Conservation (phyloP, 768 basidiomycete species). For the Basidioascus undulatus region DNA sequence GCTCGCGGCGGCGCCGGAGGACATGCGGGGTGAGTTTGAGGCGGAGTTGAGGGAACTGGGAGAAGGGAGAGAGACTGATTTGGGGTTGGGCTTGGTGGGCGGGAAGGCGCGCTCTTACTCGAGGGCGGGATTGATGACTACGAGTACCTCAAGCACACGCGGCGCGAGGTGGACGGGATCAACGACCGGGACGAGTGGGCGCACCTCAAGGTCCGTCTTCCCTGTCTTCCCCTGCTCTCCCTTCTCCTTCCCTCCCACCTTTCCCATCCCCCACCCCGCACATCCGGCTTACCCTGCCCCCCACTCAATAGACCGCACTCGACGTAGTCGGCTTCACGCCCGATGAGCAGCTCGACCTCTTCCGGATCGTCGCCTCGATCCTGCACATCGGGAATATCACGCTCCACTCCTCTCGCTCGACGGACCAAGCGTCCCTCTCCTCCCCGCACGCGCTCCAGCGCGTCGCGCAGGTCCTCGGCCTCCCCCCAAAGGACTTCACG, state of each 20-base stretch:
- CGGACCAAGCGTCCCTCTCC: slow-evolving; percentile 35
- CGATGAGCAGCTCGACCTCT: slow-evolving; percentile 69
- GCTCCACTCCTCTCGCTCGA: slow-evolving; percentile 42
- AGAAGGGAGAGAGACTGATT: slow-evolving; percentile 14
- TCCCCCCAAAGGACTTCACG: slow-evolving; percentile 65
- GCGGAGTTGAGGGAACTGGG: not conserved
- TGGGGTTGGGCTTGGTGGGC: no score
- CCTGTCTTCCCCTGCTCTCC: not conserved
- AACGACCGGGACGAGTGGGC: slow-evolving; percentile 79
- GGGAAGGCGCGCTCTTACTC: slow-evolving; percentile 46
- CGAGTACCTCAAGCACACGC: slow-evolving; percentile 71
- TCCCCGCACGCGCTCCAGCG: slow-evolving; percentile 17
- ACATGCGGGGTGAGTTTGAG: slow-evolving; percentile 42
- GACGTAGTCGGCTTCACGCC: slow-evolving; percentile 70
- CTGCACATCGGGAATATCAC: slow-evolving; percentile 86
- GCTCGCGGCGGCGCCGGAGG: slow-evolving; percentile 40
- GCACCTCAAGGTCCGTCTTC: slow-evolving; percentile 36
- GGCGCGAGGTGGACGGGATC: slow-evolving; percentile 81
- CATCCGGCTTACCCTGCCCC: slow-evolving; percentile 3
- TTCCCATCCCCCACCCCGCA: not conserved
- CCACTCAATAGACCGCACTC: slow-evolving; percentile 36
- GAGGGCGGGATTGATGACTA: slow-evolving; percentile 54
- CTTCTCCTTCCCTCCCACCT: not conserved
- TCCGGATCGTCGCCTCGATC: slow-evolving; percentile 78
- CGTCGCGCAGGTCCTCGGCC: slow-evolving; percentile 72